Evolutionary conservation across 768 basidiomycete genomes (phyloP).

Genomic region (Suillus subluteus): DNA sequence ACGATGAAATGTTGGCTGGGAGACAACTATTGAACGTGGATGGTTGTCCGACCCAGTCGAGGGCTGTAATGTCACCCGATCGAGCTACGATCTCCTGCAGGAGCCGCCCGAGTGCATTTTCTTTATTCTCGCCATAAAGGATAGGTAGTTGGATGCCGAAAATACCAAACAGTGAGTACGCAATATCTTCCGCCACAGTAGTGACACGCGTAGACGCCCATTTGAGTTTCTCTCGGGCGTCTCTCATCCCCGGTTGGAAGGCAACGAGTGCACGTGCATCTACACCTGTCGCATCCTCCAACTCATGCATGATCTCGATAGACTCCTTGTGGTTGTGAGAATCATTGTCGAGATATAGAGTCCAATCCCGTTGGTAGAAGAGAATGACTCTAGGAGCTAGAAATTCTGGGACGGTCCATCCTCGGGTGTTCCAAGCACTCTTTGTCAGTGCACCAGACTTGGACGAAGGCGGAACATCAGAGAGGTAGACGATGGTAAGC

Average conservation of each 20-base stretch:
- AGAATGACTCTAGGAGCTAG: background rate
- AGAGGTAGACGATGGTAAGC: background rate
- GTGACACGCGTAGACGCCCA: background rate
- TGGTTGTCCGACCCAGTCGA: conserved; percentile 11
- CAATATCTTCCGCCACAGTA: background rate
- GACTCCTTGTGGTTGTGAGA: background rate
- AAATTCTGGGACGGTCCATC: background rate
- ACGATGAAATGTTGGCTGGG: conserved; percentile 2
- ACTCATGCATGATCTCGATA: background rate
- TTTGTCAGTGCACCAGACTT: background rate
- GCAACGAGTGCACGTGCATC: background rate
- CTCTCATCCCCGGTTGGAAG: background rate
- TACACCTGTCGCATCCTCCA: background rate
- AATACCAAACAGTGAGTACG: background rate
- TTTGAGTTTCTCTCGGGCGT: background rate
- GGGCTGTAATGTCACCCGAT: conserved; percentile 1
- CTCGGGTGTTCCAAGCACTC: conserved; percentile 1
- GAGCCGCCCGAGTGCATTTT: background rate
- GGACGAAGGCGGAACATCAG: background rate
- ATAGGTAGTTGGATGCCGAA: background rate
- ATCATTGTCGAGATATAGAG: background rate
- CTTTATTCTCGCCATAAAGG: background rate
- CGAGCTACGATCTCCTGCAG: background rate
- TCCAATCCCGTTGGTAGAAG: background rate
- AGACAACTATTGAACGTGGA: conserved; percentile 10